These are phyloP conservation scores for Rhizopogon roseolus DNA, from an alignment of 768 basidiomycete species.

Conservation along the genomic window DNA sequence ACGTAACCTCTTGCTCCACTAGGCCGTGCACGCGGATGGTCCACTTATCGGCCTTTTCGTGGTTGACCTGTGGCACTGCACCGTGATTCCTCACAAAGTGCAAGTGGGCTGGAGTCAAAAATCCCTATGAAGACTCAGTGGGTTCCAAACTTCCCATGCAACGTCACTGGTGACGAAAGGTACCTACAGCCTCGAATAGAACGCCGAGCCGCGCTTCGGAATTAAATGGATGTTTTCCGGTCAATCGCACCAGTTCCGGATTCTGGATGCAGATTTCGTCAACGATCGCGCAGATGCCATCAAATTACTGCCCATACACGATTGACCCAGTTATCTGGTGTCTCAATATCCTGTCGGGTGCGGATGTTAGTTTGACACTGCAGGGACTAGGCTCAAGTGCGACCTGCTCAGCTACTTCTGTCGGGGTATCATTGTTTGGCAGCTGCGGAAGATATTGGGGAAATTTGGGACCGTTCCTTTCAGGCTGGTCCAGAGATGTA, in stretches of 20 bases:
- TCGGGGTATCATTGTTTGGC: slow-evolving; percentile 16
- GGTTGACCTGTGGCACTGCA: slow-evolving; percentile 45
- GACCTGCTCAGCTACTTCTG: slow-evolving; percentile 19
- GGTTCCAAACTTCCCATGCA: not conserved
- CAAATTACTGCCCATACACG: slow-evolving; percentile 18
- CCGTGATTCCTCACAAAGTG: slow-evolving; percentile 66
- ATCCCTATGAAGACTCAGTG: slow-evolving; percentile 30
- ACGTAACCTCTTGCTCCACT: slow-evolving; percentile 29
- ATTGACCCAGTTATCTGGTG: slow-evolving; percentile 38
- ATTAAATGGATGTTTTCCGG: slow-evolving; percentile 63
- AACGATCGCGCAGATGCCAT: not conserved
- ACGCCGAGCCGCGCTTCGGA: slow-evolving; percentile 41
- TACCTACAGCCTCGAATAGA: slow-evolving; percentile 34
- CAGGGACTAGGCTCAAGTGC: not conserved
- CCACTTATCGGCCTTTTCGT: slow-evolving; percentile 36
- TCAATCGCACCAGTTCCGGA: slow-evolving; percentile 41
- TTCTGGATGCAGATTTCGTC: slow-evolving; percentile 12
- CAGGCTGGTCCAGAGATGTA: slow-evolving; percentile 11
- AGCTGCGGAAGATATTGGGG: slow-evolving; percentile 18
- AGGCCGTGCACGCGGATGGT: slow-evolving; percentile 35
- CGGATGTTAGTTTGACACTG: not conserved
- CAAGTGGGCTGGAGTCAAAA: slow-evolving; percentile 48
- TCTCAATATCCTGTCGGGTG: slow-evolving; percentile 24
- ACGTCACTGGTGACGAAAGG: too few species aligned
- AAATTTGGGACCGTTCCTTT: slow-evolving; percentile 16